A percentile compares a stretch with the other conserved stretches of the same genome.
phyloP scores from a whole-genome alignment of 1,139 yeast genomes.

The Yamadazyma friedrichii region DNA sequence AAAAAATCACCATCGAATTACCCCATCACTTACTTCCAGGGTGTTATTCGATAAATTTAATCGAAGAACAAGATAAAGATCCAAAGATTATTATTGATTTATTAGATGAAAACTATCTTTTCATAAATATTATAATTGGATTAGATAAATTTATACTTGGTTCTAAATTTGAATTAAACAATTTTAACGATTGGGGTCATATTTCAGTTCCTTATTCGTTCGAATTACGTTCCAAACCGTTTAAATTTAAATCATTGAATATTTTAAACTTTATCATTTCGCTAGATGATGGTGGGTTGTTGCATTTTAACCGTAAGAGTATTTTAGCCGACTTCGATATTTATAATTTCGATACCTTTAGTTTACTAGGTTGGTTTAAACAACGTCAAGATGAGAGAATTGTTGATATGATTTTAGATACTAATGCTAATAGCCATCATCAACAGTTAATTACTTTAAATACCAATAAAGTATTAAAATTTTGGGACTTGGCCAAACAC shows the following conservation, averaged over 20 bases:
- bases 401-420: constrained; percentile 27
- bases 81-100: constrained; percentile 23
- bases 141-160: constrained; percentile 29
- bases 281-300: constrained; percentile 68
- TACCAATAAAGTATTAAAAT: constrained; percentile 47
- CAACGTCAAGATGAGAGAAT: constrained; percentile 23
- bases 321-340: constrained; percentile 46
- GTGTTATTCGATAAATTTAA: constrained; percentile 21
- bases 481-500: constrained; percentile 54
- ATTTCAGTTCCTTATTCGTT: constrained; percentile 73
- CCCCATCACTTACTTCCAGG: constrained; percentile 32
- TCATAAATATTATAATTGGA: constrained; percentile 31
- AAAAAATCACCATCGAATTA: constrained; percentile 27
- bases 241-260: constrained; percentile 48
- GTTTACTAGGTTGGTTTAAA: constrained; percentile 31
- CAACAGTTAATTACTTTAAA: constrained; percentile 29
- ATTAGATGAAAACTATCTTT: constrained; percentile 29
- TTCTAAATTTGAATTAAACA: constrained; percentile 23
- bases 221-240: constrained; percentile 62
- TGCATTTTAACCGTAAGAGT: constrained; percentile 45
- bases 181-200: constrained; percentile 54
- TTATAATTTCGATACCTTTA: constrained; percentile 47
- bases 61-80: constrained; percentile 12
- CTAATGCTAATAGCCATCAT: constrained; percentile 3
- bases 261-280: constrained; percentile 49